Conservation (phyloP, 352 stramenopile genomes). For the Pythium aristosporum region DNA sequence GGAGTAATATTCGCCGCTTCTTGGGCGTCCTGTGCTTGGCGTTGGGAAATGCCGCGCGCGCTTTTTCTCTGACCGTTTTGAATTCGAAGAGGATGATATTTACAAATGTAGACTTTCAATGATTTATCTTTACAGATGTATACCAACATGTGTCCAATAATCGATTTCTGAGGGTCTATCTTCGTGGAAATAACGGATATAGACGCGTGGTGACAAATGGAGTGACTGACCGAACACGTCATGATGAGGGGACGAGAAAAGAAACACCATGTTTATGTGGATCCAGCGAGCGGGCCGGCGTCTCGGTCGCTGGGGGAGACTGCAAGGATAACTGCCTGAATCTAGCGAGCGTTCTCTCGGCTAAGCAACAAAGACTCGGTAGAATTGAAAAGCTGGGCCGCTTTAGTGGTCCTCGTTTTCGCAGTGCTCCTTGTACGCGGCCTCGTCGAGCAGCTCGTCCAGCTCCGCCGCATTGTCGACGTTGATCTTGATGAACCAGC, state of each 20-base stretch:
- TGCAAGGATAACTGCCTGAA: background rate
- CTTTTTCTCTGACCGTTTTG: conserved; percentile 13
- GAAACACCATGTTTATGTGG: background rate
- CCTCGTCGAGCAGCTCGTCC: conserved; percentile 79
- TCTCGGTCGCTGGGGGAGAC: background rate
- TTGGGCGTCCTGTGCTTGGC: too few relatives aligned
- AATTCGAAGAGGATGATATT: conserved; percentile 7
- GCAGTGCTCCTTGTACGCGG: conserved; percentile 84
- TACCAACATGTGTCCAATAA: too few relatives aligned
- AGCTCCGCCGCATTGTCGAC: conserved; percentile 73
- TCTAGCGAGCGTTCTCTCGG: conserved; percentile 20
- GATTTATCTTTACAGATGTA: too few relatives aligned
- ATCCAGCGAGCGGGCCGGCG: background rate
- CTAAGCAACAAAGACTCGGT: conserved; percentile 18
- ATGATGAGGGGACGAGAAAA: background rate
- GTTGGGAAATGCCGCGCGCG: too few relatives aligned
- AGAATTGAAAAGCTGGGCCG: background rate
- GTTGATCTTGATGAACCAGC: conserved; percentile 91
- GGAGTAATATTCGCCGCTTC: too few relatives aligned
- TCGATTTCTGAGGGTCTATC: too few relatives aligned
- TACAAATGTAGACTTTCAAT: too few relatives aligned
- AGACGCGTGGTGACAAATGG: too few relatives aligned
- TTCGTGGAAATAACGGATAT: too few relatives aligned
- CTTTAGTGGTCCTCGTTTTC: conserved; percentile 81
- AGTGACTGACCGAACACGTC: background rate